Conservation (phyloP, 2,329 filamentous ascomycete species). For the Neopestalotiopsis sp. region DNA sequence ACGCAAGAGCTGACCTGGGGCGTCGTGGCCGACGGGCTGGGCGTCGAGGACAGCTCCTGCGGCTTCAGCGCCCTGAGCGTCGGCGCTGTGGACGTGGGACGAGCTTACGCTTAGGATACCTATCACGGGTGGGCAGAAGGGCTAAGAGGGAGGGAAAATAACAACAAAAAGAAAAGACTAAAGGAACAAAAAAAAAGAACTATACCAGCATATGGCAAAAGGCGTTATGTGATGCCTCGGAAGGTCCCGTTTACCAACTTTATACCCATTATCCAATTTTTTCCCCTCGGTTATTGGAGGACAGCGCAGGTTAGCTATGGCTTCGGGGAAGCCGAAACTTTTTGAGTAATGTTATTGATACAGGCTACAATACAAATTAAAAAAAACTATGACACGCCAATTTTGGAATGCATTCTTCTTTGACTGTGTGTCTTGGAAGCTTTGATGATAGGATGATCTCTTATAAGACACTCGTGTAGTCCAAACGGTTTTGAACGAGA, state of each 20-base stretch:
- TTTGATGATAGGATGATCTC: not conserved
- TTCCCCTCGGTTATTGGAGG: not conserved
- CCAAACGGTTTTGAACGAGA: too few species aligned
- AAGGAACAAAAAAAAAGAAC: not conserved
- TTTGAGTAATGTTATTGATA: conserved; percentile 1
- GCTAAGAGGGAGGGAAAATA: not conserved
- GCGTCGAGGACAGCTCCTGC: conserved; percentile 46
- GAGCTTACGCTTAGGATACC: conserved; percentile 41
- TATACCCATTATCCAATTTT: conserved; percentile 9
- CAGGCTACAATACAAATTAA: not conserved
- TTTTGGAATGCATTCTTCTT: not conserved
- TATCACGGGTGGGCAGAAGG: not conserved
- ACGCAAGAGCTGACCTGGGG: conserved; percentile 50
- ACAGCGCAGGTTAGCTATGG: not conserved
- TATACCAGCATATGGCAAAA: conserved; percentile 12
- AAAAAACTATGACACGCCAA: not conserved
- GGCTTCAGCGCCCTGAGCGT: conserved; percentile 46
- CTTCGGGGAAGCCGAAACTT: not conserved
- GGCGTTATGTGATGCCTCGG: not conserved
- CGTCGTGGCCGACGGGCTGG: conserved; percentile 45
- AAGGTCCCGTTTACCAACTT: conserved; percentile 2
- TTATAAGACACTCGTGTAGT: not conserved
- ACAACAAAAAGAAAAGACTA: not conserved
- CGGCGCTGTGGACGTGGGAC: conserved; percentile 38
- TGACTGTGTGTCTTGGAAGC: not conserved